Evolutionary conservation across 2,329 filamentous ascomycete species (phyloP), one percentile per base, ranked within the genome.

Genomic region (Pyricularia pennisetigena): DNA sequence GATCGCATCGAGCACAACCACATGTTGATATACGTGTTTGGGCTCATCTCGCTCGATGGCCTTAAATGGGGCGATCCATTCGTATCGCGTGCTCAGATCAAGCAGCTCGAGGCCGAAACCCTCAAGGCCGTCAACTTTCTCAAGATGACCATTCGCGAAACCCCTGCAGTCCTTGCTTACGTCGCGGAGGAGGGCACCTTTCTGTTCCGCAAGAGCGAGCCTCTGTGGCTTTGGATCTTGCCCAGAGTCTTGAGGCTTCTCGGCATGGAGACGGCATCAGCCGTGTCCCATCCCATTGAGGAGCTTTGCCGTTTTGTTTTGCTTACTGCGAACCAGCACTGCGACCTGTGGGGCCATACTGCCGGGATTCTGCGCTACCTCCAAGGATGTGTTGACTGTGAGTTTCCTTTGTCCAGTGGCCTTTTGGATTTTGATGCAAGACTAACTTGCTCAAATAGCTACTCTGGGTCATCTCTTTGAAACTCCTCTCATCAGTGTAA

Each of bases 21-120:
- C 73, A 91, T 93, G 78, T 85, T 97, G 66, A 89, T 97, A 67
- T 93, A 91, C 74, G 90, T 97, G 70, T 91, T 95, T 72, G 84
- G 90, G 66, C 89, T 91, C 74, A 91, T 92, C 69, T 90, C 93
- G 26, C 82, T 97, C 14, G 90, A 93, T 72, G 84, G 83, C 63
- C 82, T 91, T 64, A 83, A 84, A 71, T 83, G 86, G 74, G 86
- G 93, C 73, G 87, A 93, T 72, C 88, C 87, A 2, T 91, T 93
- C 75, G 82, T 87, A 69, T 80, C 87, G 71, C 79, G 78, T 67
- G 81, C 82, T 14, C 64, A 41, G 79, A 16, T 62, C 24, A 26
- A 62, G 24, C 86, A 68, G 24, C 78, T 88, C 61, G 79, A 85
- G 30, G 78, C 83, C 64, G 88, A 92, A 72, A 87, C 87, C 0